Percentiles rank a stretch among this genome's conserved stretches.
Evolutionary conservation across 345 rosid genomes (phyloP).

Genomic region (Citrus cavaleriei): DNA sequence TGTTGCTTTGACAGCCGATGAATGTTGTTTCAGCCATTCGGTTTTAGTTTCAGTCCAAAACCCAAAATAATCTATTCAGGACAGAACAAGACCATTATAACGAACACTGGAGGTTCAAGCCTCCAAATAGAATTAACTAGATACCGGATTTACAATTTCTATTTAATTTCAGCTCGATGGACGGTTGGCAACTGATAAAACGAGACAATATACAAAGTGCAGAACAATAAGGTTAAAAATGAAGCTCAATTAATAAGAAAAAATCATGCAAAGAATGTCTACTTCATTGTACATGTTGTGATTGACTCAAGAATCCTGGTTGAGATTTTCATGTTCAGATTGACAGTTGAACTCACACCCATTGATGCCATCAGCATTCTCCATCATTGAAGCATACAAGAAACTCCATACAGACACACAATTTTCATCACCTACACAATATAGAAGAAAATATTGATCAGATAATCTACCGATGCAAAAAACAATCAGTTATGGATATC

Average conservation of each 20-base stretch:
- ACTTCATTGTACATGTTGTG: not conserved
- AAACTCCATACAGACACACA: constrained; percentile 82
- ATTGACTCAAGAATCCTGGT: not conserved
- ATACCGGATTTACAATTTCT: not conserved
- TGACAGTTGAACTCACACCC: constrained; percentile 9
- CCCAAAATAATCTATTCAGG: not conserved
- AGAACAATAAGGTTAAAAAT: not conserved
- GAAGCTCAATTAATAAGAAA: not conserved
- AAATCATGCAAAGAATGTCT: not conserved
- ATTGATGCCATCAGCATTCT: constrained; percentile 14
- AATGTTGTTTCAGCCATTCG: not conserved
- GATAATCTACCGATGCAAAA: not conserved
- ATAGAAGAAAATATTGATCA: not conserved
- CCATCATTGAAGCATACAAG: constrained; percentile 32
- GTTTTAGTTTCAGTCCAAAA: not conserved
- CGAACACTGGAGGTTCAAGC: not conserved
- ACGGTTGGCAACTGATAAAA: not conserved
- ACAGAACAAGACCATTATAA: not conserved
- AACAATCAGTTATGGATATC: not conserved
- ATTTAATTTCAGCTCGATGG: not conserved
- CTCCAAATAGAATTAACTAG: not conserved
- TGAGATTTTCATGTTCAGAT: constrained; percentile 3
- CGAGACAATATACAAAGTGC: not conserved
- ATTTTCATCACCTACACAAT: constrained; percentile 51
- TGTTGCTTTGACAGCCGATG: not conserved